Evolutionary conservation across 345 rosid genomes (phyloP).

Genomic region (Euphorbia tirucalli): DNA sequence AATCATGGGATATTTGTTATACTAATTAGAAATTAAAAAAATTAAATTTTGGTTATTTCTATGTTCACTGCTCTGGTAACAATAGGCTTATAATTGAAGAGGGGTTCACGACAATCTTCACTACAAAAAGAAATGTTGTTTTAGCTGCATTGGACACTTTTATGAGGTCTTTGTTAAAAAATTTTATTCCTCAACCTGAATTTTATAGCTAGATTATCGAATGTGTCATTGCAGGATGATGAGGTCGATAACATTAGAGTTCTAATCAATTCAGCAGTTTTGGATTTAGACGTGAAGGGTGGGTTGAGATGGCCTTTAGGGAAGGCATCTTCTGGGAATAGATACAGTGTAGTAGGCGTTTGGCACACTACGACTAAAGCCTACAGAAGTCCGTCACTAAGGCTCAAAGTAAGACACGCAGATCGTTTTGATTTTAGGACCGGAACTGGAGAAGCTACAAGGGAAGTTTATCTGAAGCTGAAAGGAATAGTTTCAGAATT

Average conservation of each 20-base stretch:
- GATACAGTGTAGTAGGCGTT: conserved; percentile 42
- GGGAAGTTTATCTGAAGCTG: conserved; percentile 46
- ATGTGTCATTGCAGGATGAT: conserved; percentile 44
- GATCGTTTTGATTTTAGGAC: conserved; percentile 50
- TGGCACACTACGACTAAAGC: conserved; percentile 41
- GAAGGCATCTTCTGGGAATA: conserved; percentile 37
- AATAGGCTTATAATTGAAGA: too few species aligned
- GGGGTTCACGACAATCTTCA: neutral
- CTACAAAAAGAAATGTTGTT: neutral
- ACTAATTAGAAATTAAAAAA: too few species aligned
- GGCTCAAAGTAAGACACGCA: conserved; percentile 54
- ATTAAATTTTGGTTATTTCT: too few species aligned
- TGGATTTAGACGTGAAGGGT: conserved; percentile 62
- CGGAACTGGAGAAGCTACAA: conserved; percentile 35
- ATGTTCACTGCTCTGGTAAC: too few species aligned
- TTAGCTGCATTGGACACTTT: neutral
- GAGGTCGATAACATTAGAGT: conserved; percentile 43
- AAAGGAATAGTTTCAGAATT: conserved; percentile 45
- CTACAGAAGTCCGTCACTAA: conserved; percentile 40
- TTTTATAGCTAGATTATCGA: neutral
- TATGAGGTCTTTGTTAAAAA: neutral
- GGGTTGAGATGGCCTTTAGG: conserved; percentile 66
- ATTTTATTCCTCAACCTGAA: neutral
- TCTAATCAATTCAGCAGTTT: conserved; percentile 45
- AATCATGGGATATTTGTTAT: too few species aligned